Evolutionary conservation across 1,284 basidiomycete species (phyloP).

Genomic region (Sanghuangporus sanghuang): DNA sequence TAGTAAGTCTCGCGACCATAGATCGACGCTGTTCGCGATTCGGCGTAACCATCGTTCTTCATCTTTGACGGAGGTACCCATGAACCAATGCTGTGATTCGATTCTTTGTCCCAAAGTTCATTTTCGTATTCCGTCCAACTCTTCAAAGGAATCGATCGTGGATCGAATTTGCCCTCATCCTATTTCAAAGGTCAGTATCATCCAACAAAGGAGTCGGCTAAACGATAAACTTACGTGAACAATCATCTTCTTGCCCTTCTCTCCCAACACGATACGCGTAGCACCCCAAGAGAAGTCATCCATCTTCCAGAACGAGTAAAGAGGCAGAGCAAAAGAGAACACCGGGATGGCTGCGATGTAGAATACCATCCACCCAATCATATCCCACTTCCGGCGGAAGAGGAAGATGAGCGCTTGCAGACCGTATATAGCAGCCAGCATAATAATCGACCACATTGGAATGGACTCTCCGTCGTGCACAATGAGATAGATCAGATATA

Average conservation of each 20-base stretch:
- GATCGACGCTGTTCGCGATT: conserved; percentile 67
- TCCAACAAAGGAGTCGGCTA: not conserved
- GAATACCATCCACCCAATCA: conserved; percentile 97
- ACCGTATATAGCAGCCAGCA: conserved; percentile 93
- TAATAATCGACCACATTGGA: conserved; percentile 77
- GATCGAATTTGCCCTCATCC: conserved; percentile 98
- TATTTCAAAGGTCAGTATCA: conserved; percentile 26
- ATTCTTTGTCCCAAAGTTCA: conserved; percentile 96
- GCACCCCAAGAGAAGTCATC: conserved; percentile 99
- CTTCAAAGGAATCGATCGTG: conserved; percentile 87
- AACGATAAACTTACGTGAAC: conserved; percentile 66
- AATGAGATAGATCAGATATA: conserved; percentile 80
- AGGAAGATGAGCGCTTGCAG: conserved; percentile 85
- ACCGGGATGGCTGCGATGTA: conserved; percentile 90
- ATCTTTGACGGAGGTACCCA: conserved; percentile 71
- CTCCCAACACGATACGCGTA: conserved; percentile 91
- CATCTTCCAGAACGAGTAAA: conserved; percentile 99
- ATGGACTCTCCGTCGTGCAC: conserved; percentile 59
- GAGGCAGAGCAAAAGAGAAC: conserved; percentile 89
- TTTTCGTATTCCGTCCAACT: conserved; percentile 98
- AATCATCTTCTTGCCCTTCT: conserved; percentile 91
- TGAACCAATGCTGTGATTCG: conserved; percentile 84
- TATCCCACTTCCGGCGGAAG: conserved; percentile 88
- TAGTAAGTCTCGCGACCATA: conserved; percentile 83
- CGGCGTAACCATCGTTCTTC: conserved; percentile 66